phyloP scores from a whole-genome alignment of 208 protist genomes.

The Wallacemonas sp. region DNA sequence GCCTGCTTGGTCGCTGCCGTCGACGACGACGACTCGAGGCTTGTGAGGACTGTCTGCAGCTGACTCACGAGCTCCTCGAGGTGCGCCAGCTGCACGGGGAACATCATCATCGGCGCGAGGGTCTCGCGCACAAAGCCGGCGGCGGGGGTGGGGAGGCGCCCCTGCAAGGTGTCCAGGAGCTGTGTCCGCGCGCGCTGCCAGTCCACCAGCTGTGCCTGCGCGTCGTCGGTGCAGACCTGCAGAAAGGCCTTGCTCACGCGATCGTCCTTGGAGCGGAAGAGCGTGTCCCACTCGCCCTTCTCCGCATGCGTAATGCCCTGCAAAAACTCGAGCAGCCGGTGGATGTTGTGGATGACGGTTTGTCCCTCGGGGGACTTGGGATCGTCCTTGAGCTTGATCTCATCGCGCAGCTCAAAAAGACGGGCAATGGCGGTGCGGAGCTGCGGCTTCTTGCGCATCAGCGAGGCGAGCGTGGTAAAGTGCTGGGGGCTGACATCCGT shows the following conservation, averaged over 20 bases:
- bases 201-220: constrained; percentile 18
- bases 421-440: constrained; percentile 38
- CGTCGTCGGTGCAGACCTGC: constrained; percentile 31
- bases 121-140: constrained; percentile 47
- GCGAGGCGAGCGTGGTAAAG: constrained; percentile 50
- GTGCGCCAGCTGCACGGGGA: constrained; percentile 41
- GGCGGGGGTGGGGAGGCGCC: constrained; percentile 42
- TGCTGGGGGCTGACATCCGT: constrained; percentile 30
- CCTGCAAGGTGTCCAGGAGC: constrained; percentile 46
- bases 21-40: not conserved
- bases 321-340: constrained; percentile 68
- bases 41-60: constrained; percentile 21
- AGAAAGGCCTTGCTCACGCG: constrained; percentile 55
- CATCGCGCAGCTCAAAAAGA: constrained; percentile 60
- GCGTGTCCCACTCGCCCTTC: constrained; percentile 61
- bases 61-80: constrained; percentile 42
- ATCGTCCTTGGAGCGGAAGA: constrained; percentile 78
- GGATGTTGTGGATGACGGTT: constrained; percentile 58
- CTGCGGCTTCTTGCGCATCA: constrained; percentile 51
- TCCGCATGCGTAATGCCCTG: constrained; percentile 51
- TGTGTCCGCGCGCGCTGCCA: constrained; percentile 35
- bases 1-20: not conserved
- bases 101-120: constrained; percentile 47
- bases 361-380: constrained; percentile 51
- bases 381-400: constrained; percentile 37